phyloP scores from a whole-genome alignment of 768 basidiomycete species.

The Kwoniella heveanensis region DNA sequence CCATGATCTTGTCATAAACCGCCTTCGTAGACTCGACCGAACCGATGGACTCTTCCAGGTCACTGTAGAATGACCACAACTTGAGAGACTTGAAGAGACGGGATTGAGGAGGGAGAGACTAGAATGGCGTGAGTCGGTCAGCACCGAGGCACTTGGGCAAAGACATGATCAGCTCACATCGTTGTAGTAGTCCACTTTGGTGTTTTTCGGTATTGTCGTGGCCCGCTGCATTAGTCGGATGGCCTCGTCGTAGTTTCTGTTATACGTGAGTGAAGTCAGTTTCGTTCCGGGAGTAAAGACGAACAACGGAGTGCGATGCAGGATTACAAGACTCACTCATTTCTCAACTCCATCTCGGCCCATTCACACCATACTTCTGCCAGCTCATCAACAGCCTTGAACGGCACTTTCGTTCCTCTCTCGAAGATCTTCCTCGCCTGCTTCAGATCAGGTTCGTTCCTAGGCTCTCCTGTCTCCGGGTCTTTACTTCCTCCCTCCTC shows the following conservation, averaged over 20 bases:
- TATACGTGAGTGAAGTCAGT: conserved; percentile 2
- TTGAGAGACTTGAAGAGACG: conserved; percentile 97
- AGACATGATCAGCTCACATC: conserved; percentile 81
- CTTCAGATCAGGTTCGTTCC: conserved; percentile 78
- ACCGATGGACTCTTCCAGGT: conserved; percentile 95
- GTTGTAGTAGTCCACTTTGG: conserved; percentile 89
- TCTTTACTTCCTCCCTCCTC: conserved; percentile 80
- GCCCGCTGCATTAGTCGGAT: conserved; percentile 97
- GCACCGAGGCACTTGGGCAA: no score
- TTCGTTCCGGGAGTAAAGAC: no score
- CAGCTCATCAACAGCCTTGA: conserved; percentile 93
- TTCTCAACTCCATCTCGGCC: conserved; percentile 95
- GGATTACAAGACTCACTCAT: conserved; percentile 78
- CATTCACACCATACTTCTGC: conserved; percentile 99
- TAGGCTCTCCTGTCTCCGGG: conserved; percentile 60
- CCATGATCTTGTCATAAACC: conserved; percentile 94
- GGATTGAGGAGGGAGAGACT: conserved; percentile 81
- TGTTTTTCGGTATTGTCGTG: conserved; percentile 82
- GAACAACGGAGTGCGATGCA: no score
- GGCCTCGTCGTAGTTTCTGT: conserved; percentile 93
- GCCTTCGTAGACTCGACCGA: conserved; percentile 86
- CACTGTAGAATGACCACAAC: conserved; percentile 98
- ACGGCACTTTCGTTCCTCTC: conserved; percentile 86
- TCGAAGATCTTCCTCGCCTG: conserved; percentile 90
- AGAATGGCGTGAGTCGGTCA: conserved; percentile 1